Conservation (phyloP, 148 eudicot genomes). For the Rhododendron ovatum region DNA sequence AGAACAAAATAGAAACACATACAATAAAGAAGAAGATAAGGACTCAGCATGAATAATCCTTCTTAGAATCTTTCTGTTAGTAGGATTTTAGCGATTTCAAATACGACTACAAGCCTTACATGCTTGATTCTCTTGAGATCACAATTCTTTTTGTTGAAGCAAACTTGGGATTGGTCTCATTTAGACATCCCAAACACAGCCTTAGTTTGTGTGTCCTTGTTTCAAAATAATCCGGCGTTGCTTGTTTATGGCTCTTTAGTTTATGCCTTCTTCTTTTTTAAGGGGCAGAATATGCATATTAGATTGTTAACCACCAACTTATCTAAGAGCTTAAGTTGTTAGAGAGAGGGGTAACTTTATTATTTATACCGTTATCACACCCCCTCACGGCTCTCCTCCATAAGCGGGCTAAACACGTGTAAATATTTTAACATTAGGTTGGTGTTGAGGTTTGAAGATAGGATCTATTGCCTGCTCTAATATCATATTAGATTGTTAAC, state of each 20-base stretch:
- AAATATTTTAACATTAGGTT: no score
- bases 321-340: no score
- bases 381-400: no score
- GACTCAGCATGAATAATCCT: not conserved
- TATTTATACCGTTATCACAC: no score
- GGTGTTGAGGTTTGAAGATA: no score
- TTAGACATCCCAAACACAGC: not conserved
- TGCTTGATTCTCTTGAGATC: constrained; percentile 1
- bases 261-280: not conserved
- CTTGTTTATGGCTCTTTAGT: not conserved
- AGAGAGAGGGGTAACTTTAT: no score
- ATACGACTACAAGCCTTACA: not conserved
- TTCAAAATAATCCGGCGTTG: not conserved
- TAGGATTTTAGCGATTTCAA: not conserved
- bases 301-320: no score
- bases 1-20: not conserved
- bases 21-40: not conserved
- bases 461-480: no score
- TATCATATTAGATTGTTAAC: no score
- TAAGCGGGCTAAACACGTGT: no score
- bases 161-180: not conserved
- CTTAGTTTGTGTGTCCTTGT: not conserved
- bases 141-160: not conserved
- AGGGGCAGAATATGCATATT: not conserved
- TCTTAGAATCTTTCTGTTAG: not conserved